These are phyloP conservation scores for Pulchroboletus neoregius DNA, from an alignment of 1,284 basidiomycete genomes.

Conservation along the genomic window DNA sequence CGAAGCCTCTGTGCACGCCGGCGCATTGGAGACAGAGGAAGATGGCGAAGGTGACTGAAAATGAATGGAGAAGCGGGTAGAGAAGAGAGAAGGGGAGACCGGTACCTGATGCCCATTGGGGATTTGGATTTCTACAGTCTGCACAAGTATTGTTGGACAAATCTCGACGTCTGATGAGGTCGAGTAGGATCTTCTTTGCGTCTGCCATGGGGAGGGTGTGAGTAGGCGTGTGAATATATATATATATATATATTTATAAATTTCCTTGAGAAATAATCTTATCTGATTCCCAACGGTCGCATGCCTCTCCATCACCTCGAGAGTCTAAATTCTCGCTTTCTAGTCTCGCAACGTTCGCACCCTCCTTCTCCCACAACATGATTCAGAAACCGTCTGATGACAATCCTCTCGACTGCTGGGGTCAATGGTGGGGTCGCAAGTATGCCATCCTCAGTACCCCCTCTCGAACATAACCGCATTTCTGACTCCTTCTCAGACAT, in stretches of 20 bases:
- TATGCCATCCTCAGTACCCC: slow-evolving; percentile 7
- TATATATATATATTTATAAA: too few relatives aligned
- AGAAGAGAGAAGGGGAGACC: slow-evolving; percentile 6
- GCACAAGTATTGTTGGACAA: slow-evolving; percentile 73
- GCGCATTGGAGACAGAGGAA: slow-evolving; percentile 93
- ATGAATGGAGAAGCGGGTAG: not conserved
- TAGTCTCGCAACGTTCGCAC: slow-evolving; percentile 3
- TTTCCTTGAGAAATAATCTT: slow-evolving; percentile 31
- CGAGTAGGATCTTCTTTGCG: slow-evolving; percentile 67
- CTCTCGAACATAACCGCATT: not conserved
- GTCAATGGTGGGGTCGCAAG: slow-evolving; percentile 59
- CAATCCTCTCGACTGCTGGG: slow-evolving; percentile 45
- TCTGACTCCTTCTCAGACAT: slow-evolving; percentile 44
- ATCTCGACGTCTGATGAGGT: slow-evolving; percentile 69
- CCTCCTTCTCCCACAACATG: slow-evolving; percentile 38
- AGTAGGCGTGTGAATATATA: too few relatives aligned
- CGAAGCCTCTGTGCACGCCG: slow-evolving; percentile 84
- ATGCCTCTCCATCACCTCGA: not conserved
- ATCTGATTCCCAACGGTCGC: slow-evolving; percentile 27
- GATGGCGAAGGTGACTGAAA: slow-evolving; percentile 63
- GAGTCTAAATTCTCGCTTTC: slow-evolving; percentile 18
- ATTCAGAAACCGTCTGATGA: slow-evolving; percentile 46
- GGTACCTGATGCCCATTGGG: slow-evolving; percentile 85
- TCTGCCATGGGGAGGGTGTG: slow-evolving; percentile 27
- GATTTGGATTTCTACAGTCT: slow-evolving; percentile 83